Evolutionary conservation across 495 filamentous ascomycete genomes (phyloP).

Genomic region (Aspergillus panamensis): DNA sequence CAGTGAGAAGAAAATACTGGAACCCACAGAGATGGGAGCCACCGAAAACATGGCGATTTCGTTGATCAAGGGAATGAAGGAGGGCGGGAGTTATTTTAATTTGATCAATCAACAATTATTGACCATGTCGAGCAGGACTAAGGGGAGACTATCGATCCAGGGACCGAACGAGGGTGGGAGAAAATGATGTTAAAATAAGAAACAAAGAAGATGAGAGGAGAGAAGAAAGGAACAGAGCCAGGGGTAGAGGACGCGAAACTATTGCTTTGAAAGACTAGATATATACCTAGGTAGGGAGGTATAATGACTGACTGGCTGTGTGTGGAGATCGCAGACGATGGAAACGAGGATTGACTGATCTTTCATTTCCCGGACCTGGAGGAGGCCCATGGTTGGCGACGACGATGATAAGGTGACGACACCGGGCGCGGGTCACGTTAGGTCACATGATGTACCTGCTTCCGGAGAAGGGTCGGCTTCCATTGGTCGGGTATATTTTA

Average conservation of each 20-base stretch:
- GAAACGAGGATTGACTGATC: background rate
- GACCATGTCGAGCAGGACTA: slow-evolving; percentile 19
- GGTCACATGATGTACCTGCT: background rate
- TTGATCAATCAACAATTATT: slow-evolving; percentile 23
- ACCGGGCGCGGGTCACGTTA: slow-evolving; percentile 1
- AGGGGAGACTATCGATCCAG: slow-evolving; percentile 18
- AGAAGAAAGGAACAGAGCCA: slow-evolving; percentile 2
- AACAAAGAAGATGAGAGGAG: slow-evolving; percentile 7
- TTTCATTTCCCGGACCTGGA: background rate
- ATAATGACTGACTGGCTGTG: slow-evolving; percentile 5
- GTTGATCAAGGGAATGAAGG: slow-evolving; percentile 3
- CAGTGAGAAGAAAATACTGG: slow-evolving; percentile 68
- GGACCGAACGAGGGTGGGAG: slow-evolving; percentile 1
- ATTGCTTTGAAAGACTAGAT: background rate
- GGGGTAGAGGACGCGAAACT: background rate
- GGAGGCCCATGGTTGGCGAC: background rate
- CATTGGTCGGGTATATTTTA: background rate
- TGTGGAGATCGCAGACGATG: background rate
- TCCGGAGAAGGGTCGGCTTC: background rate
- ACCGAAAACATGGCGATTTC: slow-evolving; percentile 27
- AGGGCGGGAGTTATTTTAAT: slow-evolving; percentile 17
- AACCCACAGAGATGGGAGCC: slow-evolving; percentile 51
- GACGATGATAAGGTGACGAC: slow-evolving; percentile 6
- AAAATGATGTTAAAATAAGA: background rate
- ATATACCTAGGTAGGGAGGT: no score